Percentiles rank a stretch among this genome's conserved stretches.
phyloP scores from a whole-genome alignment of 371 early-diverging fungal species.

The Cladochytrium tenue region DNA sequence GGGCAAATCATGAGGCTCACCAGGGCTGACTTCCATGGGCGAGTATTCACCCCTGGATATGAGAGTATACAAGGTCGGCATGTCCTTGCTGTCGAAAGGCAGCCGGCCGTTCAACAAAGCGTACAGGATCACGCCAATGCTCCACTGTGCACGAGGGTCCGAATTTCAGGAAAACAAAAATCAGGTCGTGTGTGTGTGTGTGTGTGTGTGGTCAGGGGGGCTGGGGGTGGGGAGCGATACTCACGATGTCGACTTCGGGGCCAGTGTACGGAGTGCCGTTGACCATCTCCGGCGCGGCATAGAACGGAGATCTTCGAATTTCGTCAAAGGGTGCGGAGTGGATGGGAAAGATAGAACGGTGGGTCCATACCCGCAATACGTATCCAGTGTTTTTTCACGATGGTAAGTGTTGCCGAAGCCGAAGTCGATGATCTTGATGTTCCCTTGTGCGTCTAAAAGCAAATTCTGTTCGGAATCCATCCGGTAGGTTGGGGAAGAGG shows the following conservation, averaged over 20 bases:
- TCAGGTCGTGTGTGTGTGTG: neutral
- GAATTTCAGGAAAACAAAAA: neutral
- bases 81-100: slow-evolving; percentile 55
- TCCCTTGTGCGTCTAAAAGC: slow-evolving; percentile 83
- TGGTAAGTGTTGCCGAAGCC: slow-evolving; percentile 91
- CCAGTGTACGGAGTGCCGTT: slow-evolving; percentile 56
- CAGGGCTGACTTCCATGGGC: slow-evolving; percentile 50
- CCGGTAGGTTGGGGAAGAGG: neutral
- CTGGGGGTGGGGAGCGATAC: slow-evolving; percentile 27
- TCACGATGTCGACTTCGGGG: slow-evolving; percentile 46
- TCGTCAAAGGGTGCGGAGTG: slow-evolving; percentile 32
- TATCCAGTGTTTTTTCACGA: slow-evolving; percentile 75
- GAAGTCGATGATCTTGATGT: slow-evolving; percentile 94
- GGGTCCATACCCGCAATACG: slow-evolving; percentile 91
- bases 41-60: slow-evolving; percentile 61
- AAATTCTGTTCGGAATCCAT: slow-evolving; percentile 66
- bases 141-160: slow-evolving; percentile 67
- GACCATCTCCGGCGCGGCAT: slow-evolving; percentile 93
- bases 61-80: slow-evolving; percentile 64
- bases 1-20: too few species aligned
- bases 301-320: slow-evolving; percentile 81
- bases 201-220: neutral
- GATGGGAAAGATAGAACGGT: slow-evolving; percentile 30
- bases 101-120: slow-evolving; percentile 31
- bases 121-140: slow-evolving; percentile 77